Percentiles rank a stretch among this genome's conserved stretches.
These are phyloP conservation scores for Mycoemilia scoparia DNA, from an alignment of 192 early-diverging fungal genomes.

Conservation along the genomic window DNA sequence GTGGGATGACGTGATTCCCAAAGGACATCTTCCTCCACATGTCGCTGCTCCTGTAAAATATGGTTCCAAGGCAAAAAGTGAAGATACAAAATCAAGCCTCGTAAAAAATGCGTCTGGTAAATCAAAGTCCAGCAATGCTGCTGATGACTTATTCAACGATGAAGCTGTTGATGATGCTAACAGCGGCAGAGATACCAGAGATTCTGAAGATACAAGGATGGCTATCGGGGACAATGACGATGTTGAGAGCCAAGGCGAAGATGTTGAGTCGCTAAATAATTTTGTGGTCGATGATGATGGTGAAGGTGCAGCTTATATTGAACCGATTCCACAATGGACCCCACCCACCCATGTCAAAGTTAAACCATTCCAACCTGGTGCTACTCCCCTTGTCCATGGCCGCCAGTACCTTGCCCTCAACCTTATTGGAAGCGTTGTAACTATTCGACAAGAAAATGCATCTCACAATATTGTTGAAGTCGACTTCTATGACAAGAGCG, in stretches of 20 bases:
- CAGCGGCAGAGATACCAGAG: not conserved
- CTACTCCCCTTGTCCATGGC: slow-evolving; percentile 39
- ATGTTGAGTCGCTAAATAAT: slow-evolving; percentile 46
- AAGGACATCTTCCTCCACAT: slow-evolving; percentile 21
- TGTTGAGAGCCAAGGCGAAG: slow-evolving; percentile 9
- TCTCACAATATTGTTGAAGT: slow-evolving; percentile 64
- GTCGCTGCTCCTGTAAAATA: too few species aligned
- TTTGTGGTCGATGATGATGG: slow-evolving; percentile 87
- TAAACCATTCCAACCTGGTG: slow-evolving; percentile 76
- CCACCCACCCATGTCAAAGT: slow-evolving; percentile 2
- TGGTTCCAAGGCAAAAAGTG: too few species aligned
- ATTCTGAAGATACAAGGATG: too few species aligned
- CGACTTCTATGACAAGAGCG: slow-evolving; percentile 73
- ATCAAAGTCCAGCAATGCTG: slow-evolving; percentile 6
- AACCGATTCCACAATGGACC: slow-evolving; percentile 16
- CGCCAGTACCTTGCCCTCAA: slow-evolving; percentile 68
- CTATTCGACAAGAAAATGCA: slow-evolving; percentile 42
- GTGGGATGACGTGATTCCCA: slow-evolving; percentile 37
- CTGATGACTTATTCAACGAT: slow-evolving; percentile 1
- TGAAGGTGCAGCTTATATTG: slow-evolving; percentile 36
- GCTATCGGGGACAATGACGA: slow-evolving; percentile 5
- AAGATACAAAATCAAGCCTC: slow-evolving; percentile 9
- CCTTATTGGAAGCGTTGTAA: slow-evolving; percentile 58
- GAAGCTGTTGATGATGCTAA: slow-evolving; percentile 6
- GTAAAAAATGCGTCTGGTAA: not conserved